Base-by-base conservation (phyloP, 176 grass and related monocot genomes). In the Oryza longistaminata region DNA sequence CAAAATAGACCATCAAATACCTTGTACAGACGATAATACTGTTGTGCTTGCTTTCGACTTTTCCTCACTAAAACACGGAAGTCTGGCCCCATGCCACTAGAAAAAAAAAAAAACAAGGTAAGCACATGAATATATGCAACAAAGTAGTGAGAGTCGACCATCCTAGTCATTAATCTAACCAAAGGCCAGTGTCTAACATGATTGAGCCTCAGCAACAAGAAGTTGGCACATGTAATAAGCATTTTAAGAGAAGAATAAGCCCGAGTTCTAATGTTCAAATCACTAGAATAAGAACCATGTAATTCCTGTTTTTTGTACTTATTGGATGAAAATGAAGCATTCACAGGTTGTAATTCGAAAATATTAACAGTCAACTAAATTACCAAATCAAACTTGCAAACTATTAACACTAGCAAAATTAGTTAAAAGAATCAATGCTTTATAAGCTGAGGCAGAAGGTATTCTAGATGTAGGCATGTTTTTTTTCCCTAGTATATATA, bases 71-170 rank as follows among this genome's bases (percentile, higher is more conserved):
- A 88, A 88, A 95, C 93, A 78, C 93, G 90, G 46, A 91, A 95
- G 88, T 95, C 93, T 74, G 93, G 93, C 71, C 96, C 96, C 88
- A 98, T 98, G 22, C 96, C 96, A 88, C 96, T 98, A 81, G 84
- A 87, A 87, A 22, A 2, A 80, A 70, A 70, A 37, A 37, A 8
- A 39, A 39, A 39, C 24, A 52, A 77, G 16, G 9, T 64, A 83
- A 88, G 68, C 40, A 80, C 17, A 24, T 71, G 69, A 37, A 74
- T 69, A 52, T 27, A 44, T 60, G 72, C 24, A 61, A 11, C 6
- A 2, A 2, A 42, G 16, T 40, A 39, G 37, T 39, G 0, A 12
- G 21, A 37, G 4, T 73, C 34, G 50, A 16, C 11, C 33, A 68
- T 76, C 69, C 13, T 25, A 19, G 21, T 62, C 69, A 44, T 25